phyloP scores from a whole-genome alignment of 257 asterid genomes.

The Gentiana straminea region DNA sequence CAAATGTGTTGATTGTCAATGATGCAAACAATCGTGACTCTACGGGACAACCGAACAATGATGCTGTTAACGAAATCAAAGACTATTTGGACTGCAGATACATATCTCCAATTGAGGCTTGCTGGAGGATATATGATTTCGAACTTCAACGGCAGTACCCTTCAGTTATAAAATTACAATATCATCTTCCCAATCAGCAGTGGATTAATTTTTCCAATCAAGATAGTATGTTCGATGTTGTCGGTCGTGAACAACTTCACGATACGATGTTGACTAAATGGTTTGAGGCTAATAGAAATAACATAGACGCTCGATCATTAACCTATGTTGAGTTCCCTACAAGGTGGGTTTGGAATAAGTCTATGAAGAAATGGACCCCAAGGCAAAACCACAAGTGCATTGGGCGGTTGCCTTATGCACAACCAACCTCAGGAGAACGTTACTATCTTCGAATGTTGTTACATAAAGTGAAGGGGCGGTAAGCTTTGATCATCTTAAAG shows the following conservation, averaged over 20 bases:
- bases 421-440: neutral
- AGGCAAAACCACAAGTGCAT: neutral
- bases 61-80: neutral
- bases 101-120: slow-evolving; percentile 2
- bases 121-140: slow-evolving; percentile 8
- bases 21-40: neutral
- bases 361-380: neutral
- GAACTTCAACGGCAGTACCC: slow-evolving; percentile 5
- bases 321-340: slow-evolving; percentile 4
- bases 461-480: neutral
- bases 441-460: neutral
- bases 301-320: neutral
- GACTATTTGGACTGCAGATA: neutral
- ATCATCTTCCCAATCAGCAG: slow-evolving; percentile 2
- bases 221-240: neutral
- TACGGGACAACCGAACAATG: neutral
- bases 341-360: neutral
- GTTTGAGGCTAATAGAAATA: slow-evolving; percentile 6
- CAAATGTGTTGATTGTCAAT: slow-evolving; percentile 3
- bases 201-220: too few species aligned
- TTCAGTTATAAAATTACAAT: neutral
- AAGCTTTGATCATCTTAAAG: slow-evolving; percentile 5
- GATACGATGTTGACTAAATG: slow-evolving; percentile 6
- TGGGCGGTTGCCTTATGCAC: slow-evolving; percentile 3
- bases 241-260: neutral